phyloP scores from a whole-genome alignment of 108 stramenopile genomes.

The Conticribra guillardii region DNA sequence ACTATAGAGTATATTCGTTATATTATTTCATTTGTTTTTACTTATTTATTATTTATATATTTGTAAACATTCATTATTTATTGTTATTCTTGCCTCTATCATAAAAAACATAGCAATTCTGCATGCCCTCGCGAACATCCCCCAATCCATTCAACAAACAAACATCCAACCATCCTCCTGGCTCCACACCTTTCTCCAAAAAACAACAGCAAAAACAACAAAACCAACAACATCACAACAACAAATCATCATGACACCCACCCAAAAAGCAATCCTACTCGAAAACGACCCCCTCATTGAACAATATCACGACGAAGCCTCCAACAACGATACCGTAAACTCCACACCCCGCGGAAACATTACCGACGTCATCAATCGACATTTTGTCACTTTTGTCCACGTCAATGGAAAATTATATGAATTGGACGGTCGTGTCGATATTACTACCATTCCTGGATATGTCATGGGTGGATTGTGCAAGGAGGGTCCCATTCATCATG shows the following conservation, averaged over 20 bases:
- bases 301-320: constrained; percentile 57
- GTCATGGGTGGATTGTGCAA: too few species aligned
- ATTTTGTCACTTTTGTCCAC: constrained; percentile 86
- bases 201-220: constrained; percentile 54
- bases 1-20: too few species aligned
- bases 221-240: too few species aligned
- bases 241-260: constrained; percentile 43
- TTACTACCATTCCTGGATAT: too few species aligned
- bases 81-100: not conserved
- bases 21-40: too few species aligned
- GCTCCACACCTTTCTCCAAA: constrained; percentile 52
- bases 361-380: constrained; percentile 71
- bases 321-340: constrained; percentile 52
- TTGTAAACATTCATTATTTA: not conserved
- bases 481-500: constrained; percentile 79
- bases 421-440: constrained; percentile 89
- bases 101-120: constrained; percentile 40
- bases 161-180: constrained; percentile 56
- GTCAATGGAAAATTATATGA: constrained; percentile 78
- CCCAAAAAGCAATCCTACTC: constrained; percentile 61
- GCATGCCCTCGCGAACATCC: constrained; percentile 68
- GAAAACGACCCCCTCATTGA: constrained; percentile 65
- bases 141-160: constrained; percentile 30
- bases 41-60: not conserved
- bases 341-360: constrained; percentile 42